A percentile compares a stretch with the other conserved stretches of the same genome.
These are phyloP conservation scores for Xylaria sp. DNA, from an alignment of 2,329 filamentous ascomycete genomes.

Conservation along the genomic window DNA sequence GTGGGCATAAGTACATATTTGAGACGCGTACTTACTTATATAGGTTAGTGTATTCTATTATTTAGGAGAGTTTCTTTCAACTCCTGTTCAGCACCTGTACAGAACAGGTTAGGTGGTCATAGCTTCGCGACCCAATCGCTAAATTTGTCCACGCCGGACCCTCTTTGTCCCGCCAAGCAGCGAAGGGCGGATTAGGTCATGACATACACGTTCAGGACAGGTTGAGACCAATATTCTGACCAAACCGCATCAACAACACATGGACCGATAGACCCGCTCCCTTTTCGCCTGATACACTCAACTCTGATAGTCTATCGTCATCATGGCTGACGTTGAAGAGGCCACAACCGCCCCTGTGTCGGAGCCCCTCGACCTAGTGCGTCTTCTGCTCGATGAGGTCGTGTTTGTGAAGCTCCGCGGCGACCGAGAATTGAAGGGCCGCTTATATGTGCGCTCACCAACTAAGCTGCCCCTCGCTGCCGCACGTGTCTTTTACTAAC, in stretches of 20 bases:
- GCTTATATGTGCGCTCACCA: conserved; percentile 69
- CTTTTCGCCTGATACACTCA: not conserved
- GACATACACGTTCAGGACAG: not conserved
- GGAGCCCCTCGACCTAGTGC: conserved; percentile 93
- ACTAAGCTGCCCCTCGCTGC: not conserved
- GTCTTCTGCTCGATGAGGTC: conserved; percentile 87
- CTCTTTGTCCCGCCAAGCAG: not conserved
- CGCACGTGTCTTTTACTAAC: conserved; percentile 1
- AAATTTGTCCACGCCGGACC: not conserved
- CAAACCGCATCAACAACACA: not conserved
- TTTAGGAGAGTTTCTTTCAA: no score
- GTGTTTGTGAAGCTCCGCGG: conserved; percentile 97
- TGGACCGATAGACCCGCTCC: not conserved
- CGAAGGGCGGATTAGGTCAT: conserved; percentile 1
- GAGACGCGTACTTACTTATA: not conserved
- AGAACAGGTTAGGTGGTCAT: not conserved
- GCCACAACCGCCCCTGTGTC: conserved; percentile 69
- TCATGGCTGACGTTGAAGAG: conserved; percentile 81
- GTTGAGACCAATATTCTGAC: conserved; percentile 1
- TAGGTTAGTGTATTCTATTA: not conserved
- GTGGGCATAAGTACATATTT: conserved; percentile 1
- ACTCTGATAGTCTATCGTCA: conserved; percentile 16
- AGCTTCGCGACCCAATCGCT: not conserved
- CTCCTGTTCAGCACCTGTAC: no score
- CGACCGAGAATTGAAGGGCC: conserved; percentile 90